Percentiles rank a stretch among this genome's conserved stretches.
Evolutionary conservation across 331 rosid genomes (phyloP).

Genomic region (Pyrus hybrid): DNA sequence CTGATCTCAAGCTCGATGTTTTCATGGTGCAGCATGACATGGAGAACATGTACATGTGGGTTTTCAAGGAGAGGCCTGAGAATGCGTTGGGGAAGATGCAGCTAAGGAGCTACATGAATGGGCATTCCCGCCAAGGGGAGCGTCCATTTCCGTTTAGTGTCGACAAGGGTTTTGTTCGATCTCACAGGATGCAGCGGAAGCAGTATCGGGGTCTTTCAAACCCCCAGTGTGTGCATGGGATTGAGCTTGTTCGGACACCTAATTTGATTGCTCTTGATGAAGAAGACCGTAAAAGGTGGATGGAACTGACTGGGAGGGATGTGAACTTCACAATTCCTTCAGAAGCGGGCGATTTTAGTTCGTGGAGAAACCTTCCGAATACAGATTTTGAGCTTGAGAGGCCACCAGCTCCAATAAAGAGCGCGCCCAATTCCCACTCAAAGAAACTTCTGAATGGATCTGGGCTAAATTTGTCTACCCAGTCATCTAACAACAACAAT

Average conservation of each 20-base stretch:
- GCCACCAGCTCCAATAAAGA: constrained; percentile 52
- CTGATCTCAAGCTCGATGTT: constrained; percentile 87
- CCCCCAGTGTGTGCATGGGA: constrained; percentile 93
- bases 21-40: constrained; percentile 97
- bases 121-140: constrained; percentile 98
- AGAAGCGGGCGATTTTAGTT: constrained; percentile 80
- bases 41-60: constrained; percentile 99
- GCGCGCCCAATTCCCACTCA: constrained; percentile 41
- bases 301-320: constrained; percentile 84
- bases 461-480: constrained; percentile 74
- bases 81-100: constrained; percentile 99
- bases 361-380: constrained; percentile 91
- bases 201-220: constrained; percentile 91
- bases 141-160: constrained; percentile 85
- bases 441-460: constrained; percentile 88
- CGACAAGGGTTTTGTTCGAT: constrained; percentile 87
- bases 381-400: constrained; percentile 90
- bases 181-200: constrained; percentile 94
- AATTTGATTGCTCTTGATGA: constrained; percentile 60
- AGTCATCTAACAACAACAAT: constrained; percentile 48
- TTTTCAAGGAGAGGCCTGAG: constrained; percentile 92
- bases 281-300: constrained; percentile 81
- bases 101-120: constrained; percentile 96
- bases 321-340: constrained; percentile 66
- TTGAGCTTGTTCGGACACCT: constrained; percentile 66